phyloP scores from a whole-genome alignment of 208 protist species.

The Leishmania turanica region DNA sequence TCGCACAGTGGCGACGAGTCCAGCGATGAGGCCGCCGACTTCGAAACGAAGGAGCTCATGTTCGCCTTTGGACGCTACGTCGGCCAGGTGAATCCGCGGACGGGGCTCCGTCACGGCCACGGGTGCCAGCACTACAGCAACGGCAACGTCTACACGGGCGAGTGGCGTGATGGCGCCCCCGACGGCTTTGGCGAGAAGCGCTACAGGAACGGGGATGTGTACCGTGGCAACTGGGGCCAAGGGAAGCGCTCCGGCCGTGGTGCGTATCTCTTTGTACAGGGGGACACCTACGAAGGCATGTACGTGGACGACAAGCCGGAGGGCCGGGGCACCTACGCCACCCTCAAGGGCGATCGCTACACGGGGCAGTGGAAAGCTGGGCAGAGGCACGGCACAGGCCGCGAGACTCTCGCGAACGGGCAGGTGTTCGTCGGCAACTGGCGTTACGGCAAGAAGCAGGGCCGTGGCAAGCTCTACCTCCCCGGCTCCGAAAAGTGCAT shows the following conservation, averaged over 20 bases:
- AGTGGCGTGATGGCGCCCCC: constrained; percentile 63
- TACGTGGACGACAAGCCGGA: constrained; percentile 65
- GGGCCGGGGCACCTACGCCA: constrained; percentile 69
- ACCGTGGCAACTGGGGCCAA: constrained; percentile 67
- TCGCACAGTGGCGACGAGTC: constrained; percentile 10
- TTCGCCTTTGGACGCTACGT: constrained; percentile 71
- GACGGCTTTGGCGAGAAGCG: constrained; percentile 75
- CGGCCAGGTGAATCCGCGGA: constrained; percentile 53
- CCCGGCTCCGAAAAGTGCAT: constrained; percentile 45
- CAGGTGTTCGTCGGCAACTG: constrained; percentile 74
- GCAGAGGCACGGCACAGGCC: constrained; percentile 61
- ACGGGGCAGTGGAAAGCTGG: constrained; percentile 58
- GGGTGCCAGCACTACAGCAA: constrained; percentile 66
- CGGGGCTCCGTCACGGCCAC: constrained; percentile 58
- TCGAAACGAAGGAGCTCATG: constrained; percentile 33
- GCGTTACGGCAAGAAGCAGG: constrained; percentile 64
- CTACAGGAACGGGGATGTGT: constrained; percentile 79
- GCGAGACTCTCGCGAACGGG: constrained; percentile 60
- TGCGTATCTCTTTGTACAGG: constrained; percentile 55
- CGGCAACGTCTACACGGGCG: constrained; percentile 81
- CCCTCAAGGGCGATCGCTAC: constrained; percentile 67
- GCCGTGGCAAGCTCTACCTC: constrained; percentile 58
- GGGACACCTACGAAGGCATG: constrained; percentile 77
- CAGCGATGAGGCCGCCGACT: constrained; percentile 8
- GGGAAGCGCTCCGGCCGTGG: constrained; percentile 68